A percentile compares a stretch with the other conserved stretches of the same genome.
phyloP scores from a whole-genome alignment of 2,329 filamentous ascomycete genomes.

The Rhynchosporium secalis region DNA sequence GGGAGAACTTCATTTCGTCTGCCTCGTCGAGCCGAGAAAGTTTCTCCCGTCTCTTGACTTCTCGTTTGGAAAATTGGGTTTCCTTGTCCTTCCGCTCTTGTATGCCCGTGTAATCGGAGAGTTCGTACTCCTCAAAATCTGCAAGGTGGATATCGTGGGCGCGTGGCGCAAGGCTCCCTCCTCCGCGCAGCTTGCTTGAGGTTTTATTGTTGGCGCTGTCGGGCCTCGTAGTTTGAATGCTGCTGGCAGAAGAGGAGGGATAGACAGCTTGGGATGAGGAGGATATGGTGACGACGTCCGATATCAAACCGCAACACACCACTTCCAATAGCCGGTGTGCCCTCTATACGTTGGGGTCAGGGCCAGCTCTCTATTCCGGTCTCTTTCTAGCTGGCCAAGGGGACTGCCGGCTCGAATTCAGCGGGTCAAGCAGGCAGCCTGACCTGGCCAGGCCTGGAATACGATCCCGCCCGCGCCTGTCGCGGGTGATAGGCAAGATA shows the following conservation, averaged over 20 bases:
- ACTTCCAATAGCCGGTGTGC: conserved; percentile 5
- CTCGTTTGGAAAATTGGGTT: conserved; percentile 16
- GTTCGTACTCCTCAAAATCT: conserved; percentile 37
- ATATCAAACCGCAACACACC: background rate
- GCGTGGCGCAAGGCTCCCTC: conserved; percentile 26
- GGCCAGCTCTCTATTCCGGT: background rate
- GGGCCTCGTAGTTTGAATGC: conserved; percentile 10
- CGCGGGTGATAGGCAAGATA: background rate
- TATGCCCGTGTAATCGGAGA: conserved; percentile 35
- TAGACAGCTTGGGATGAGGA: conserved; percentile 18
- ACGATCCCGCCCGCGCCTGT: background rate
- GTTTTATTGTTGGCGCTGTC: conserved; percentile 19
- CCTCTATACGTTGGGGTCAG: background rate
- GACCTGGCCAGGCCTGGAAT: background rate
- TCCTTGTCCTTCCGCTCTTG: conserved; percentile 19
- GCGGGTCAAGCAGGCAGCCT: background rate
- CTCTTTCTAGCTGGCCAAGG: background rate
- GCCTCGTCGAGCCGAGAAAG: conserved; percentile 68
- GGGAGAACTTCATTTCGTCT: conserved; percentile 99
- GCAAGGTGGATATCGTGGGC: conserved; percentile 13
- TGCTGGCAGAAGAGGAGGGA: conserved; percentile 32
- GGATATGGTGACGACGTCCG: conserved; percentile 30
- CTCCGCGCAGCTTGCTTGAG: conserved; percentile 32
- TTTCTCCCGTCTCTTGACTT: conserved; percentile 59
- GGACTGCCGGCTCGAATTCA: background rate